Conservation (phyloP, 345 rosid genomes). For the Mangifera indica region DNA sequence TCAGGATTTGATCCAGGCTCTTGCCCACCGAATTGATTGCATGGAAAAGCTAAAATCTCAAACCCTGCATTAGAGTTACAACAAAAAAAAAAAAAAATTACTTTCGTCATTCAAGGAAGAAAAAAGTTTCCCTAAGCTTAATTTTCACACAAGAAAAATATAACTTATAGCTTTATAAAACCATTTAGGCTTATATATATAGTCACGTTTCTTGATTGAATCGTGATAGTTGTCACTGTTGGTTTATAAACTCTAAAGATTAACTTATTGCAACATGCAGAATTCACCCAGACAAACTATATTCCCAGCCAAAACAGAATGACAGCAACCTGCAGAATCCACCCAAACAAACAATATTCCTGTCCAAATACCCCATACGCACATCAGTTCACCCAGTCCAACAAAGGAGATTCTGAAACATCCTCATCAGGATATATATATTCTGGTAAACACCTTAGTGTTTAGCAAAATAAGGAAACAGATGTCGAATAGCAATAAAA, state of each 20-base stretch:
- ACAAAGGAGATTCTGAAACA: too few relatives aligned
- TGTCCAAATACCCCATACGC: too few relatives aligned
- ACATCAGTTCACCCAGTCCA: too few relatives aligned
- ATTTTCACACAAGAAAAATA: not conserved
- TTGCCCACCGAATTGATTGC: slow-evolving; percentile 90
- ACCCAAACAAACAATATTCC: too few relatives aligned
- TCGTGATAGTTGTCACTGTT: not conserved
- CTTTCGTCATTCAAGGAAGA: not conserved
- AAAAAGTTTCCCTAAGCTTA: not conserved
- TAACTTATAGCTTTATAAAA: not conserved
- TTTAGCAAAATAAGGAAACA: too few relatives aligned
- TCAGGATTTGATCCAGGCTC: slow-evolving; percentile 83
- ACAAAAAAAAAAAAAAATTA: not conserved
- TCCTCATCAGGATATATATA: too few relatives aligned
- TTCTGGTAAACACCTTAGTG: too few relatives aligned
- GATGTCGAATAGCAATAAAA: too few relatives aligned
- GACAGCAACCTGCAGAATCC: too few relatives aligned
- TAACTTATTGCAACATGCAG: too few relatives aligned
- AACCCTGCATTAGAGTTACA: slow-evolving; percentile 48
- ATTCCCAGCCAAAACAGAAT: too few relatives aligned
- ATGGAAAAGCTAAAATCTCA: slow-evolving; percentile 88
- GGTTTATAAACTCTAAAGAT: not conserved
- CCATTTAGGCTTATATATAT: not conserved
- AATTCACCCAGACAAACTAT: too few relatives aligned
- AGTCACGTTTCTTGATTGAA: not conserved